A percentile compares a stretch with the other conserved stretches of the same genome.
These are phyloP conservation scores for Nakazawaea siamensis DNA, from an alignment of 805 yeast genomes.

Conservation along the genomic window DNA sequence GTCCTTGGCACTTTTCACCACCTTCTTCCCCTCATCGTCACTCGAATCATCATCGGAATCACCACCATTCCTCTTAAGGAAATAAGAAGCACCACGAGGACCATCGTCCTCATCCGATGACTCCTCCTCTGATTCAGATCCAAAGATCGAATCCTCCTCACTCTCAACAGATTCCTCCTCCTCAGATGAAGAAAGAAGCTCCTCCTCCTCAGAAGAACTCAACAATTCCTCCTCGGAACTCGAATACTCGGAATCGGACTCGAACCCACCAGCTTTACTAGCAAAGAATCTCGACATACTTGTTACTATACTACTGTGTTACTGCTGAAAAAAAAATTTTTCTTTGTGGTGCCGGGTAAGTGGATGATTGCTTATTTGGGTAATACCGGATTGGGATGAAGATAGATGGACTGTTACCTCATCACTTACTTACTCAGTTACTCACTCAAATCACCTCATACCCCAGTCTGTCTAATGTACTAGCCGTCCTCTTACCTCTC, in stretches of 20 bases:
- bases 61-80: conserved; percentile 40
- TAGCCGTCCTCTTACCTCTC: not conserved
- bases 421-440: too few species aligned
- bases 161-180: conserved; percentile 26
- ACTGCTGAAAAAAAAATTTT: too few species aligned
- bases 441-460: too few species aligned
- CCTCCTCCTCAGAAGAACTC: conserved; percentile 54
- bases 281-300: conserved; percentile 89
- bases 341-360: too few species aligned
- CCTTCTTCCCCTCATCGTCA: conserved; percentile 64
- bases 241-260: conserved; percentile 48
- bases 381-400: not conserved
- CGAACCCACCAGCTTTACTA: conserved; percentile 41
- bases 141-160: conserved; percentile 33
- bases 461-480: too few species aligned
- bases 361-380: not conserved
- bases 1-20: conserved; percentile 90
- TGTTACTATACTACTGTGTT: too few species aligned
- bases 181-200: conserved; percentile 35
- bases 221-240: conserved; percentile 42
- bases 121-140: conserved; percentile 33
- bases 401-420: not conserved
- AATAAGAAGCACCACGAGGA: conserved; percentile 42
- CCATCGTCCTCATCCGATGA: conserved; percentile 43
- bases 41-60: conserved; percentile 33